Evolutionary conservation across 768 basidiomycete species (phyloP), one percentile per base, ranked within the genome.

Genomic region (Cantharellus cinnabarinus): DNA sequence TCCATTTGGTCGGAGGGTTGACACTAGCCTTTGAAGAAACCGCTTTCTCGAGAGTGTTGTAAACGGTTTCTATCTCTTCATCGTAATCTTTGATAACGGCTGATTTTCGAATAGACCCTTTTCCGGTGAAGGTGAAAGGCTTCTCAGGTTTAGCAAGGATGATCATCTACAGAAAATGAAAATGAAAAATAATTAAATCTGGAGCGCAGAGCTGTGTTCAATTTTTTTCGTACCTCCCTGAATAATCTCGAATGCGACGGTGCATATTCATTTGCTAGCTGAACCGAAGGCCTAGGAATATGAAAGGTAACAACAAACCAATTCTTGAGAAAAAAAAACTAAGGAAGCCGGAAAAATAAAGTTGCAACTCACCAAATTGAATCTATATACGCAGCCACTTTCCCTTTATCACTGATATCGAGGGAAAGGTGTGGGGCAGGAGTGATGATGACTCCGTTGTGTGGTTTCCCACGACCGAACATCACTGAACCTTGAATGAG

Each of bases 371-470:
- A 50, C 62, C 62, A 63, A 15, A 63, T 53, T 3, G 56, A 41
- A 41, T 58, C 40, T 34, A 62, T 4, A 55, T 62, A 63, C 15
- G 5, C 7, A 7, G 61, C 42, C 20, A 61, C 41, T 44, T 50
- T 38, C 7, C 1, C 50, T 42, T 57, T 41, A 39, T 62, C 62
- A 2, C 4, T 42, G 5, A 59, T 42, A 51, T 62, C 48, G 15
- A 53, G 20, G 3, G 42, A 5, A 59, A 51, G 15, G 56, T 37
- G 42, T 37, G n/a, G 4, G 3, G 55, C 53, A 4, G 74, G 75
- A 37, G 73, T 68, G 37, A 76, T 64, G n/a, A 76, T 62, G 3
- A 75, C 65, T 2, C 74, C 74, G 48, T 68, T 68, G 14, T 63
- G 62, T 38, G 38, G 3, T n/a, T 62, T 72, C 4, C 72, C 73